Evolutionary conservation across 148 eudicot genomes (phyloP), one percentile per base, ranked within the genome.

Genomic region (Pouteria glomerata): DNA sequence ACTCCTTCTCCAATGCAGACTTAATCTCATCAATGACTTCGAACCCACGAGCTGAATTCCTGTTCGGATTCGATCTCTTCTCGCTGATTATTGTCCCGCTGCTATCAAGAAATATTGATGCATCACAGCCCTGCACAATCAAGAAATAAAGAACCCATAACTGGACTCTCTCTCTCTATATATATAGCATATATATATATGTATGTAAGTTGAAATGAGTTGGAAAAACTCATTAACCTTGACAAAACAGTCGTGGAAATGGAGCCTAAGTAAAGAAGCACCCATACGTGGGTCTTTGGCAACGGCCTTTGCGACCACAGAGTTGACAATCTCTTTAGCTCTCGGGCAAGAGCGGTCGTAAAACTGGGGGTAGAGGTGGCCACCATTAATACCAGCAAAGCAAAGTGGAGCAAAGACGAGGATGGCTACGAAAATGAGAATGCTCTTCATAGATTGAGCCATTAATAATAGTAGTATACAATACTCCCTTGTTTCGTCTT

Each of bases 161-260:
- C n/a, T n/a, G n/a, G n/a, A n/a, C n/a, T n/a, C n/a, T n/a, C n/a
- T n/a, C n/a, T n/a, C n/a, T n/a, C n/a, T n/a, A n/a, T n/a, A n/a
- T n/a, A n/a, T n/a, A n/a, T n/a, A n/a, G n/a, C n/a, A n/a, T n/a
- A n/a, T n/a, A n/a, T n/a, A n/a, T n/a, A n/a, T n/a, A n/a, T n/a
- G n/a, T n/a, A n/a, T n/a, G n/a, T n/a, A n/a, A n/a, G n/a, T n/a
- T n/a, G n/a, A n/a, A n/a, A n/a, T n/a, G n/a, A n/a, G n/a, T n/a
- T n/a, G n/a, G n/a, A n/a, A n/a, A n/a, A n/a, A n/a, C n/a, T n/a
- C n/a, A 41, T 81, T 62, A 45, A 81, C 97, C 96, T 89, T 81
- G 45, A 92, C 97, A 68, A 92, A 92, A 74, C 97, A 92, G 68
- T 92, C 96, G 61, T 92, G 97, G 72, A 92, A 92, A 73, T 85